phyloP scores from a whole-genome alignment of 2,329 filamentous ascomycete species.

The Sarocladium brachiariae region DNA sequence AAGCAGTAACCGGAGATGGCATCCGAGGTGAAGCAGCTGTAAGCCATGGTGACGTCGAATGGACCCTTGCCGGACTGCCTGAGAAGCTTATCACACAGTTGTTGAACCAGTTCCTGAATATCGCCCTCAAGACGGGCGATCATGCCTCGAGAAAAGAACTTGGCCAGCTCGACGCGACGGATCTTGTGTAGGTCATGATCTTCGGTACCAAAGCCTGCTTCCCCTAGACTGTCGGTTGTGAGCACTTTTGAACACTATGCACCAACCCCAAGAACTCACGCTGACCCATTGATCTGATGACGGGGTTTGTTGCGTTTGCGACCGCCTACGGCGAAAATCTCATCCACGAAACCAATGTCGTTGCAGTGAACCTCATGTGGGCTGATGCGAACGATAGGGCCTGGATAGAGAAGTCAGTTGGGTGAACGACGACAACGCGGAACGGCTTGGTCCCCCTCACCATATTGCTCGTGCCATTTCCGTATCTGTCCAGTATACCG shows the following conservation, averaged over 20 bases:
- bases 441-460: constrained; percentile 12
- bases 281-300: constrained; percentile 11
- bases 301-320: constrained; percentile 11
- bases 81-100: constrained; percentile 23
- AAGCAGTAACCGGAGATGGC: constrained; percentile 31
- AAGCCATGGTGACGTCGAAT: constrained; percentile 18
- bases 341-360: constrained; percentile 24
- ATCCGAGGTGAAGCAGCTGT: constrained; percentile 33
- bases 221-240: not conserved
- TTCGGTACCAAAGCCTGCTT: constrained; percentile 18
- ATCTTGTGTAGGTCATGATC: constrained; percentile 22
- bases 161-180: constrained; percentile 20
- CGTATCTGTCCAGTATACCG: constrained; percentile 27
- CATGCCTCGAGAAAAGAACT: constrained; percentile 24
- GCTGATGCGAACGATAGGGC: constrained; percentile 13
- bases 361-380: constrained; percentile 27
- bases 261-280: not conserved
- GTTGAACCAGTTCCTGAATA: constrained; percentile 19
- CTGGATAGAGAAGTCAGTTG: not conserved
- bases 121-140: constrained; percentile 24
- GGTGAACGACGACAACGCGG: not conserved
- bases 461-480: constrained; percentile 34
- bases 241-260: not conserved
- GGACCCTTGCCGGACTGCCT: constrained; percentile 6
- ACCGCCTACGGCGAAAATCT: constrained; percentile 23